Evolutionary conservation across 495 filamentous ascomycete genomes (phyloP).

Genomic region (Friedmanniomyces endolithicus): DNA sequence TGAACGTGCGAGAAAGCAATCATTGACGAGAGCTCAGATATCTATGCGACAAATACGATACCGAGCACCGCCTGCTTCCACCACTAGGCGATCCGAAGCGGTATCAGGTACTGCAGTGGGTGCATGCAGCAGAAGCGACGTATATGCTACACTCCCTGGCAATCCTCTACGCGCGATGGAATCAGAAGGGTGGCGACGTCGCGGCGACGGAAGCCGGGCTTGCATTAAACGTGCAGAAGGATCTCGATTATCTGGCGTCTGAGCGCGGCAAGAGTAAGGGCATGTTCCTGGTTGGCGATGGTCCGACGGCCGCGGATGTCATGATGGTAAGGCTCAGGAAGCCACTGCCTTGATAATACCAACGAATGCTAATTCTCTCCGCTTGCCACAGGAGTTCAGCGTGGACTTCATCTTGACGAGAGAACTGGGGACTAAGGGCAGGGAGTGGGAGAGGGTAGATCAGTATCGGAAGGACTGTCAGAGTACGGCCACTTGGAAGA

Average conservation of each 20-base stretch:
- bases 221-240: conserved; percentile 26
- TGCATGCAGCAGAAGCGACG: conserved; percentile 33
- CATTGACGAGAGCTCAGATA: conserved; percentile 16
- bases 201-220: conserved; percentile 22
- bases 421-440: conserved; percentile 22
- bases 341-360: too few relatives aligned
- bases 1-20: not conserved
- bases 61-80: conserved; percentile 23
- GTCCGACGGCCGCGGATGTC: conserved; percentile 28
- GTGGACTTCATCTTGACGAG: conserved; percentile 28
- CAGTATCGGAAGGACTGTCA: conserved; percentile 20
- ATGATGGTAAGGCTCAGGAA: too few relatives aligned
- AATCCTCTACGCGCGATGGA: conserved; percentile 27
- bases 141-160: conserved; percentile 30
- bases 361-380: too few relatives aligned
- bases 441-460: conserved; percentile 14
- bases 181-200: conserved; percentile 19
- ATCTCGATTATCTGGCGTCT: conserved; percentile 29
- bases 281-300: conserved; percentile 28
- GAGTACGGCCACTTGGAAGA: conserved; percentile 18
- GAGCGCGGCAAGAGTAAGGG: conserved; percentile 23
- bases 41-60: conserved; percentile 32
- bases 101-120: conserved; percentile 25
- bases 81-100: conserved; percentile 17
- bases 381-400: too few relatives aligned